These are phyloP conservation scores for Annulohypoxylon nitens DNA, from an alignment of 495 filamentous ascomycete species.

Conservation along the genomic window DNA sequence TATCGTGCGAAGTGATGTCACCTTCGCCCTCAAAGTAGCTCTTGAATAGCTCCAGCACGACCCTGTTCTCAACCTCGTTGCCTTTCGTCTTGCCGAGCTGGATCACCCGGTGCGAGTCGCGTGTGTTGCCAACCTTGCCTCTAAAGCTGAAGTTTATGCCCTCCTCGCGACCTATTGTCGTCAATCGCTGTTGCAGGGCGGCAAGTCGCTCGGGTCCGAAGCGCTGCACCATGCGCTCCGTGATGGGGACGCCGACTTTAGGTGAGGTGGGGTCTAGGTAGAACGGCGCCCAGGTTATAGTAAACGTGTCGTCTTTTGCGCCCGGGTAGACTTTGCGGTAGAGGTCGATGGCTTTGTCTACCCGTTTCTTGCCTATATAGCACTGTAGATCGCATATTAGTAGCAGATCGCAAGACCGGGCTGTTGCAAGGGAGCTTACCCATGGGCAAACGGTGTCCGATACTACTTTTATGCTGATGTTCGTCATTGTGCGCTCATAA, in stretches of 20 bases:
- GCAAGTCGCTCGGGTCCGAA: constrained; percentile 65
- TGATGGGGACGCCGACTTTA: constrained; percentile 45
- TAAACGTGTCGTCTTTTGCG: constrained; percentile 72
- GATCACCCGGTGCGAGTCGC: constrained; percentile 79
- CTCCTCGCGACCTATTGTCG: constrained; percentile 65
- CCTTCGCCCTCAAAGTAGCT: constrained; percentile 81
- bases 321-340: constrained; percentile 69
- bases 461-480: constrained; percentile 79
- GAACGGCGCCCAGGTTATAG: constrained; percentile 77
- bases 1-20: constrained; percentile 76
- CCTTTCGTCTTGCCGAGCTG: constrained; percentile 73
- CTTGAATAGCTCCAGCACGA: constrained; percentile 76
- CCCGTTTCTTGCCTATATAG: constrained; percentile 80
- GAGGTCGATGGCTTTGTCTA: constrained; percentile 72
- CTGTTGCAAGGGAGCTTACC: constrained; percentile 51
- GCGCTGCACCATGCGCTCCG: constrained; percentile 44
- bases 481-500: constrained; percentile 69
- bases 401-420: not conserved
- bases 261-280: constrained; percentile 78
- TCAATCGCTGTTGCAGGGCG: constrained; percentile 68
- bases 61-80: constrained; percentile 68
- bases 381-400: constrained; percentile 64
- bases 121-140: constrained; percentile 77
- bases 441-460: constrained; percentile 84
- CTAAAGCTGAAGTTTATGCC: constrained; percentile 79